Base-by-base conservation (phyloP, 129 eudicot species). In the Solidago caesia region DNA sequence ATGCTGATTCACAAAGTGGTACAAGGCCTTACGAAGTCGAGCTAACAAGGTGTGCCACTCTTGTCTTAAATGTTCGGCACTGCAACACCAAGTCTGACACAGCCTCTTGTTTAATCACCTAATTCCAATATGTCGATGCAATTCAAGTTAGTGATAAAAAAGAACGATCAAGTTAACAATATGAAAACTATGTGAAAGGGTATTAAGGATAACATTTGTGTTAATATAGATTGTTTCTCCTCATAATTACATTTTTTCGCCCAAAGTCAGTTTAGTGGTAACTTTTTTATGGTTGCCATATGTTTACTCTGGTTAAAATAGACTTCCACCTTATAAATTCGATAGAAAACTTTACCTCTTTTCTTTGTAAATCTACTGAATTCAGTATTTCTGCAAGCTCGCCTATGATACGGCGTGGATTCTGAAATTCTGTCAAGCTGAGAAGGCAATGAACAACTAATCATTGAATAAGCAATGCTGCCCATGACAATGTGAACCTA, bases 11-110 rank as follows among this genome's bases (percentile, higher is more conserved):
- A 55, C 9, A 60, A 60, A 60, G 15, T 67, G 43, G 75, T 45
- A 69, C 67, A 53, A 82, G 77, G 83, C 75, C 98, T 90, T 93
- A 93, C 98, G 96, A 79, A 62, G 98, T 93, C 49, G 96, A 93
- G 85, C 90, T 90, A 58, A 93, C 98, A 67, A 93, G 85, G 83
- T 93, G 96, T 56, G 88, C 96, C 66, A 93, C 92, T 88, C 98
- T 86, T 83, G 85, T 96, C 85, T 90, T 93, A 87, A 88, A 93
- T 2, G 90, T 76, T 44, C 92, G 96, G 75, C 98, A 90, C 75
- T 93, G 98, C 67, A 84, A 89, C 74, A 93, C 98, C 83, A 93
- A 81, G 76, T 93, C 98, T 59, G 88, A 87, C 52, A 93, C 82
- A 67, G 88, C 96, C 82, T 90, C 98, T 81, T 93, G 91, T 73